These are phyloP conservation scores for Pseudogymnoascus sp. DNA, from an alignment of 2,329 filamentous ascomycete genomes.

Conservation along the genomic window DNA sequence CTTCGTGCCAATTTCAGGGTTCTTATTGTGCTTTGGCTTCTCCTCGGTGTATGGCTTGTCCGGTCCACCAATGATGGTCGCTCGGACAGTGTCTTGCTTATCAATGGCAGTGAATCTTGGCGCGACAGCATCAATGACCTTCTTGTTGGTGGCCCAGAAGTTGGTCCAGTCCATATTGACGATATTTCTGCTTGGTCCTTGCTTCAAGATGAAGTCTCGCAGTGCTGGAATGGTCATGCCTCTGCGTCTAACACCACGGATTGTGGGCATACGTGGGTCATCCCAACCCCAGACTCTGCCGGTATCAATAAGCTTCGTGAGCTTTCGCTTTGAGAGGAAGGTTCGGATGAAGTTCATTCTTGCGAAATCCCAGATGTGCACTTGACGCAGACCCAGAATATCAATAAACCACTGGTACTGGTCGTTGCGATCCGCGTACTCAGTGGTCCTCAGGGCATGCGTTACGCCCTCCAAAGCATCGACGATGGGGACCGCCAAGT, in stretches of 20 bases:
- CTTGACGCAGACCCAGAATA: conserved; percentile 62
- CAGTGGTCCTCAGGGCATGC: conserved; percentile 73
- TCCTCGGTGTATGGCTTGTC: conserved; percentile 58
- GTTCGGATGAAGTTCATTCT: conserved; percentile 79
- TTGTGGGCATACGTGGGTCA: conserved; percentile 78
- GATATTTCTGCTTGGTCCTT: conserved; percentile 76
- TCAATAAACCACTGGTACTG: conserved; percentile 83
- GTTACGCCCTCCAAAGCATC: conserved; percentile 76
- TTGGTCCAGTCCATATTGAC: conserved; percentile 76
- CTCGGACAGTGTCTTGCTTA: conserved; percentile 62
- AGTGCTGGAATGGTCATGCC: conserved; percentile 74
- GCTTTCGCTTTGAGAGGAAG: conserved; percentile 77
- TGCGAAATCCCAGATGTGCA: conserved; percentile 80
- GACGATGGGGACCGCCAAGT: conserved; percentile 76
- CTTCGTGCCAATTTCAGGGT: conserved; percentile 75
- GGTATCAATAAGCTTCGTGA: conserved; percentile 72
- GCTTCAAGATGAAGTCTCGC: conserved; percentile 75
- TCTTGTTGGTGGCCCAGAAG: conserved; percentile 43
- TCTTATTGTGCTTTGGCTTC: conserved; percentile 84
- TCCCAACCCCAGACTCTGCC: conserved; percentile 78
- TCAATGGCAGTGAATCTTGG: conserved; percentile 65
- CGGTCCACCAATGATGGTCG: conserved; percentile 58
- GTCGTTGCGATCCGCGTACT: conserved; percentile 80
- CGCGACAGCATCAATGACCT: conserved; percentile 64
- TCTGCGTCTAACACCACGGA: conserved; percentile 68